phyloP scores from a whole-genome alignment of 768 basidiomycete species.

The Lactarius sp. region DNA sequence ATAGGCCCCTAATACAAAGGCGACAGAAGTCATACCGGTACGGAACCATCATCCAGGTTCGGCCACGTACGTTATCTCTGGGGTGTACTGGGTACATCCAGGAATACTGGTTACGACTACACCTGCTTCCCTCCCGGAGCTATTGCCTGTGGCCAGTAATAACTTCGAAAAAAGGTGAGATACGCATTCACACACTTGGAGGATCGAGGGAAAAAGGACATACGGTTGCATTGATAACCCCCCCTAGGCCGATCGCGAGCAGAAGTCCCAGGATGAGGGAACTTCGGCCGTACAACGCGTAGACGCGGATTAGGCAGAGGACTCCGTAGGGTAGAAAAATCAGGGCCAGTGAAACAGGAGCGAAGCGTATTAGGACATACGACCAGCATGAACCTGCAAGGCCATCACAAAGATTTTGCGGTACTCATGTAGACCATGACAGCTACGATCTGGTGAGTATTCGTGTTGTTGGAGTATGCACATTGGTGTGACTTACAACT shows the following conservation, averaged over 20 bases:
- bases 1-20: background rate
- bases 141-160: background rate
- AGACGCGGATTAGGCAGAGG: constrained; percentile 9
- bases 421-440: constrained; percentile 2
- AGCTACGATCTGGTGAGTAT: background rate
- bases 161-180: background rate
- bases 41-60: background rate
- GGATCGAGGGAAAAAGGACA: background rate
- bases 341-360: background rate
- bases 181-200: background rate
- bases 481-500: constrained; percentile 8
- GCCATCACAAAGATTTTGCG: background rate
- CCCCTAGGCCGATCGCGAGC: background rate
- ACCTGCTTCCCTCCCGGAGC: background rate
- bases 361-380: background rate
- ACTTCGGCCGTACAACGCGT: constrained; percentile 11
- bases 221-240: background rate
- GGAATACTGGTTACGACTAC: constrained; percentile 1
- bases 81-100: constrained; percentile 8
- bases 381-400: background rate
- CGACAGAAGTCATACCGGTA: background rate
- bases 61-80: constrained; percentile 3
- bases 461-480: background rate
- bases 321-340: background rate
- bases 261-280: constrained; percentile 1